Conservation (phyloP, 257 asterid genomes). For the Nicotiana attenuata region DNA sequence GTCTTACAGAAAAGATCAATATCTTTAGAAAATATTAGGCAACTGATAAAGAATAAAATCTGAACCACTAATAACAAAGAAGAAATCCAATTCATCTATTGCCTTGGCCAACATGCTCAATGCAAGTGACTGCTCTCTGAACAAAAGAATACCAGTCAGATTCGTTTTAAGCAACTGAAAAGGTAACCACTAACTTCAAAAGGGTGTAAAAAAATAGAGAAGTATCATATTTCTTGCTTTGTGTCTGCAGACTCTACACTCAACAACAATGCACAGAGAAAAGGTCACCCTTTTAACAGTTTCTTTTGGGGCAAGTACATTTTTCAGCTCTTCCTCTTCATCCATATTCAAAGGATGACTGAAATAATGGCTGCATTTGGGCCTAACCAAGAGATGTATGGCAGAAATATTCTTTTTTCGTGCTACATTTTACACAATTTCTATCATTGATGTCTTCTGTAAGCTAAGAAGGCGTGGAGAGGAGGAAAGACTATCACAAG, state of each 20-base stretch:
- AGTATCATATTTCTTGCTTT: background rate
- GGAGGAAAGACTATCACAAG: background rate
- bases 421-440: background rate
- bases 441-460: background rate
- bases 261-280: background rate
- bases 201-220: background rate
- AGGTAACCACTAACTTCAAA: background rate
- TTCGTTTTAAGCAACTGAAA: background rate
- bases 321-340: background rate
- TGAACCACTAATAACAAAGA: background rate
- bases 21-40: background rate
- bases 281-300: background rate
- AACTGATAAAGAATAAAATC: background rate
- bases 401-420: background rate
- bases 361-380: background rate
- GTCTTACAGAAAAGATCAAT: background rate
- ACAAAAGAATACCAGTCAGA: background rate
- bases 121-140: background rate
- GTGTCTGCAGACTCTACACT: background rate
- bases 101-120: background rate
- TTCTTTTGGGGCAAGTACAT: background rate
- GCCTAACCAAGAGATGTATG: background rate
- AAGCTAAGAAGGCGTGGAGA: background rate
- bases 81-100: background rate
- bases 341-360: background rate